Percentiles rank a stretch among this genome's conserved stretches.
Conservation (phyloP, 306 rosid genomes). For the Canavalia gladiata region DNA sequence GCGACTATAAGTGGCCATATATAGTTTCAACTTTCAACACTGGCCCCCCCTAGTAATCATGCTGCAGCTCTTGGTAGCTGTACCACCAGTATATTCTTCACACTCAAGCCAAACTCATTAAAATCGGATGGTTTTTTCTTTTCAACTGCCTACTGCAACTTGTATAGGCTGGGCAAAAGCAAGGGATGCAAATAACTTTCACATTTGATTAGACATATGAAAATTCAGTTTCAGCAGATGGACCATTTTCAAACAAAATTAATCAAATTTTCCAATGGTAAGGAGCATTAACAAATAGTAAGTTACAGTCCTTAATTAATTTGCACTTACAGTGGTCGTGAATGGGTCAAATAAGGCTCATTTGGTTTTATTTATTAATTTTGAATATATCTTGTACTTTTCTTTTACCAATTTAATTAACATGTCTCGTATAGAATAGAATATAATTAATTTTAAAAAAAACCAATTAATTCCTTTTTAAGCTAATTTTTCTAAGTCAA, state of each 20-base stretch:
- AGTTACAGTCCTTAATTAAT: constrained; percentile 3
- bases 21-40: constrained; percentile 48
- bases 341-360: background rate
- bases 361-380: background rate
- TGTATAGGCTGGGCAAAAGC: constrained; percentile 11
- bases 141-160: constrained; percentile 6
- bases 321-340: constrained; percentile 31
- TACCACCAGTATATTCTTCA: constrained; percentile 48
- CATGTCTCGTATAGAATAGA: too few relatives aligned
- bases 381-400: too few relatives aligned
- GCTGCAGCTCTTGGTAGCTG: constrained; percentile 39
- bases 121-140: background rate
- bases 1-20: constrained; percentile 45
- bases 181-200: constrained; percentile 18
- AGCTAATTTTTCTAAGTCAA: too few relatives aligned
- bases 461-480: too few relatives aligned
- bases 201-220: constrained; percentile 47
- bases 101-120: constrained; percentile 35
- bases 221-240: constrained; percentile 39
- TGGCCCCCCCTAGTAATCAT: constrained; percentile 54
- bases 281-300: constrained; percentile 11
- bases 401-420: too few relatives aligned
- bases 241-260: background rate
- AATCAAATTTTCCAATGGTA: constrained; percentile 2
- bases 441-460: too few relatives aligned